phyloP scores from a whole-genome alignment of 2,329 filamentous ascomycete species.

The Mollisiaceae sp. region DNA sequence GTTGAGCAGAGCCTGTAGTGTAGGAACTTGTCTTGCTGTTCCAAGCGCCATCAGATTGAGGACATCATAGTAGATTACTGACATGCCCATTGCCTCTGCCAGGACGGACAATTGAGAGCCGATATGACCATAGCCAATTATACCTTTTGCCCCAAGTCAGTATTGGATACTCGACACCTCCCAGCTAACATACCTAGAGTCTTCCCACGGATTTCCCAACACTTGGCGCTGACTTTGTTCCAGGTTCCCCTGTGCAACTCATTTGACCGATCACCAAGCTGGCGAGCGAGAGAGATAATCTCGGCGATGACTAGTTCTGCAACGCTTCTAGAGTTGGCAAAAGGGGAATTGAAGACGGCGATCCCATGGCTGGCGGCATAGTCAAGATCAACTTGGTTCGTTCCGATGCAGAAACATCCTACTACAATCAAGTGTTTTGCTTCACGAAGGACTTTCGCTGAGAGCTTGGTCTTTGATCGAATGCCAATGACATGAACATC shows the following conservation, averaged over 20 bases:
- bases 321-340: slow-evolving; percentile 96
- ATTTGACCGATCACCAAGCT: slow-evolving; percentile 89
- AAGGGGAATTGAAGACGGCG: slow-evolving; percentile 98
- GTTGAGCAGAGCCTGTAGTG: slow-evolving; percentile 75
- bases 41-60: slow-evolving; percentile 94
- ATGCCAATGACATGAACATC: slow-evolving; percentile 98
- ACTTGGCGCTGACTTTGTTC: slow-evolving; percentile 97
- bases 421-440: slow-evolving; percentile 95
- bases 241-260: slow-evolving; percentile 94
- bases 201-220: slow-evolving; percentile 98
- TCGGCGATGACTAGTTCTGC: slow-evolving; percentile 95
- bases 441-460: slow-evolving; percentile 79
- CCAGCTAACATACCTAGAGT: slow-evolving; percentile 69
- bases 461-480: slow-evolving; percentile 96
- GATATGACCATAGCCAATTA: slow-evolving; percentile 97
- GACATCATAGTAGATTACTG: slow-evolving; percentile 95
- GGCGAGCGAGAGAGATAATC: slow-evolving; percentile 89
- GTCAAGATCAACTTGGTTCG: slow-evolving; percentile 89
- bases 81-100: slow-evolving; percentile 97
- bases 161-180: neutral
- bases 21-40: slow-evolving; percentile 81
- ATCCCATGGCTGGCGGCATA: slow-evolving; percentile 86
- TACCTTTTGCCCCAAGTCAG: slow-evolving; percentile 59
- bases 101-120: slow-evolving; percentile 94
- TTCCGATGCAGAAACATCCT: slow-evolving; percentile 99